A percentile compares a stretch with the other conserved stretches of the same genome.
phyloP scores from a whole-genome alignment of 2,329 filamentous ascomycete species.

The Nemania sp. region DNA sequence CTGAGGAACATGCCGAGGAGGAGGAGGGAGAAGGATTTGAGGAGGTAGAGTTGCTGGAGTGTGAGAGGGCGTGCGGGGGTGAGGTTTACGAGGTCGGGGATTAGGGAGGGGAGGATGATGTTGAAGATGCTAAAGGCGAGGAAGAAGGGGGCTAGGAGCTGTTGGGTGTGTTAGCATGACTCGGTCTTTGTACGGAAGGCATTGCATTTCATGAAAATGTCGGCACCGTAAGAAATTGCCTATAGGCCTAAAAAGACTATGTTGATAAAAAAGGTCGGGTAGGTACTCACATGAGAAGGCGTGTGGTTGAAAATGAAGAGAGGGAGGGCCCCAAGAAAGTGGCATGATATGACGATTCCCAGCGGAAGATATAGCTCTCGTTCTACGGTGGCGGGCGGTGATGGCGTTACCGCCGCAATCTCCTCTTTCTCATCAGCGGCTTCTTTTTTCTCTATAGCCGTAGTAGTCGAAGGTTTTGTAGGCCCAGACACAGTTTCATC shows the following conservation, averaged over 20 bases:
- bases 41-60: constrained; percentile 78
- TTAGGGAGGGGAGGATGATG: constrained; percentile 65
- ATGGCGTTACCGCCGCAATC: constrained; percentile 33
- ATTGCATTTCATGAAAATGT: background rate
- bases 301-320: constrained; percentile 88
- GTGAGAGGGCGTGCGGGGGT: constrained; percentile 59
- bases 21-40: constrained; percentile 93
- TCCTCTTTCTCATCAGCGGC: constrained; percentile 45
- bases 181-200: background rate
- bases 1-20: constrained; percentile 92
- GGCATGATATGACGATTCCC: constrained; percentile 75
- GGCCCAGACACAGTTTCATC: constrained; percentile 43
- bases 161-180: constrained; percentile 15
- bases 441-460: constrained; percentile 35
- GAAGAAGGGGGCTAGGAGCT: constrained; percentile 73
- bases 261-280: background rate
- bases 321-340: constrained; percentile 82
- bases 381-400: constrained; percentile 58
- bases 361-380: constrained; percentile 79
- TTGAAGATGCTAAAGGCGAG: constrained; percentile 67
- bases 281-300: constrained; percentile 68
- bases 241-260: background rate
- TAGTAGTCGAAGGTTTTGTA: background rate
- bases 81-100: constrained; percentile 66
- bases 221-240: background rate